A percentile compares a stretch with the other conserved stretches of the same genome.
These are phyloP conservation scores for Deinandra increscens DNA, from an alignment of 129 eudicot species.

Conservation along the genomic window DNA sequence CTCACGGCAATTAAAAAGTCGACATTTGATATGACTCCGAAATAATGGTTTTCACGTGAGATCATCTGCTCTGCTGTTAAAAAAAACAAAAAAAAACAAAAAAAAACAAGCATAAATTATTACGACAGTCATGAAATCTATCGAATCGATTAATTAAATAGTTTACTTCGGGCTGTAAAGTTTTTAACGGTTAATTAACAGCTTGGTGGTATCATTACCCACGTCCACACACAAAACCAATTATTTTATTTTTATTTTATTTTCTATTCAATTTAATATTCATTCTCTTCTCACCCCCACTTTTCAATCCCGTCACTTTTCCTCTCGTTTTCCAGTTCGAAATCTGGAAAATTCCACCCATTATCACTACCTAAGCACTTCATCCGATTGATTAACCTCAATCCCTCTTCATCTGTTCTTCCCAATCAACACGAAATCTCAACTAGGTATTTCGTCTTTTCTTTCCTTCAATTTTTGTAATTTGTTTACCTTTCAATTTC, in stretches of 20 bases:
- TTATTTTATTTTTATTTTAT: background rate
- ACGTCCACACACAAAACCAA: conserved; percentile 5
- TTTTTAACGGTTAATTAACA: background rate
- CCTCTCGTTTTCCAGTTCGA: conserved; percentile 17
- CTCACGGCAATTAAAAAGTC: no score
- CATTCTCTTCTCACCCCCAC: conserved; percentile 8
- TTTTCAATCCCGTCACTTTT: conserved; percentile 16
- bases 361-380: conserved; percentile 27
- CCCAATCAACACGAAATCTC: background rate
- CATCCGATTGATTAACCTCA: background rate
- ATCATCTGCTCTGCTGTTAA: no score
- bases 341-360: conserved; percentile 15
- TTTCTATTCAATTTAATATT: background rate
- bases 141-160: no score
- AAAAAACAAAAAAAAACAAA: no score
- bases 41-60: no score
- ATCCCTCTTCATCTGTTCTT: background rate
- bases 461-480: background rate
- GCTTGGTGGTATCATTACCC: background rate
- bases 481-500: background rate
- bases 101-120: no score
- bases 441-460: background rate
- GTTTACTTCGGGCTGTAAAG: background rate
- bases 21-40: no score
- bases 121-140: no score